A percentile compares a stretch with the other conserved stretches of the same genome.
These are phyloP conservation scores for Plasmodium malariae DNA, from an alignment of 169 alveolate species.

Conservation along the genomic window DNA sequence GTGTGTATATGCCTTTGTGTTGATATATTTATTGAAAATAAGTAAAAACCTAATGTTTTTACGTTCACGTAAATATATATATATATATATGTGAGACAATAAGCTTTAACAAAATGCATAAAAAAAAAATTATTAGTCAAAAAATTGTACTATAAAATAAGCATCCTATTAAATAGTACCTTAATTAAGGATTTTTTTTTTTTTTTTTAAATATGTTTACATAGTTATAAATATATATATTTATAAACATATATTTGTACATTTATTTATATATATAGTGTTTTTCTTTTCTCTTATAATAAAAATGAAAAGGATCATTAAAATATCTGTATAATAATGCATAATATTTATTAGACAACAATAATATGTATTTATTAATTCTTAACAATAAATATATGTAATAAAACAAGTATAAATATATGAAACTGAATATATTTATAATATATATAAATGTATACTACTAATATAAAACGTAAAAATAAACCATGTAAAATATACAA, in stretches of 20 bases:
- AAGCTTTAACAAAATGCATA: background rate
- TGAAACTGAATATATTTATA: too few species aligned
- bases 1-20: background rate
- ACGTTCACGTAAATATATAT: conserved; percentile 6
- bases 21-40: too few species aligned
- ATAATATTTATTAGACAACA: too few species aligned
- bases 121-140: background rate
- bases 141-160: background rate
- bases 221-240: background rate
- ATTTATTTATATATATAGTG: background rate
- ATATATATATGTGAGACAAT: background rate
- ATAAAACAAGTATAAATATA: too few species aligned
- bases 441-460: too few species aligned
- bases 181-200: background rate
- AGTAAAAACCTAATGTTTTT: background rate
- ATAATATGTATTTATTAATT: too few species aligned
- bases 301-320: too few species aligned
- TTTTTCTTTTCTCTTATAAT: background rate
- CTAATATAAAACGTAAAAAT: too few species aligned
- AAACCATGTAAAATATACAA: too few species aligned
- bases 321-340: too few species aligned
- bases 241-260: background rate
- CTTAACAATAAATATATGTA: too few species aligned
- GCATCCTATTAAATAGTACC: background rate
- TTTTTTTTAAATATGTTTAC: background rate